Conservation (phyloP, 2,329 filamentous ascomycete species). For the Aspergillus transmontanensis region DNA sequence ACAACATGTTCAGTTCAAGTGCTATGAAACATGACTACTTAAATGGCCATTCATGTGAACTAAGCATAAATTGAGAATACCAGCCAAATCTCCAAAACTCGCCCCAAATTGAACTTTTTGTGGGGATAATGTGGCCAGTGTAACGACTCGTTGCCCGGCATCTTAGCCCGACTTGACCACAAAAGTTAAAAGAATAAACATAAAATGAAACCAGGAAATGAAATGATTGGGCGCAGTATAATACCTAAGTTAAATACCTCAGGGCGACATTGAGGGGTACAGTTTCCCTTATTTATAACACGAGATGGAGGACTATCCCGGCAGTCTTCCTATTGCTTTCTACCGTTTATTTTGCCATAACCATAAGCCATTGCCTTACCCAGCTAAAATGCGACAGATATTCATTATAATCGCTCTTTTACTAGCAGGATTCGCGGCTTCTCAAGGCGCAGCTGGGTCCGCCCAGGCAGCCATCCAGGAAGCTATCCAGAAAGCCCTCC, state of each 20-base stretch:
- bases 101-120: background rate
- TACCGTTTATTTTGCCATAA: background rate
- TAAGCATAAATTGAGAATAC: background rate
- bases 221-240: background rate
- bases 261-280: background rate
- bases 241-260: background rate
- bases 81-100: background rate
- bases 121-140: background rate
- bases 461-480: background rate
- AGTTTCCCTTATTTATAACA: background rate
- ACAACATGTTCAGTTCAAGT: background rate
- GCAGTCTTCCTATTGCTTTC: background rate
- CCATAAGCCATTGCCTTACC: background rate
- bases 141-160: background rate
- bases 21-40: background rate
- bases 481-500: background rate
- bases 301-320: background rate
- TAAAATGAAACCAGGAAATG: no score
- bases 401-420: background rate
- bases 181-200: no score
- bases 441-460: background rate
- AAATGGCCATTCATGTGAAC: background rate
- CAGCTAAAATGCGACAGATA: background rate
- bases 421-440: background rate
- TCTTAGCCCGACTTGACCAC: no score